Evolutionary conservation across 2,329 filamentous ascomycete genomes (phyloP).

Genomic region (Chaetomiaceae sp.): DNA sequence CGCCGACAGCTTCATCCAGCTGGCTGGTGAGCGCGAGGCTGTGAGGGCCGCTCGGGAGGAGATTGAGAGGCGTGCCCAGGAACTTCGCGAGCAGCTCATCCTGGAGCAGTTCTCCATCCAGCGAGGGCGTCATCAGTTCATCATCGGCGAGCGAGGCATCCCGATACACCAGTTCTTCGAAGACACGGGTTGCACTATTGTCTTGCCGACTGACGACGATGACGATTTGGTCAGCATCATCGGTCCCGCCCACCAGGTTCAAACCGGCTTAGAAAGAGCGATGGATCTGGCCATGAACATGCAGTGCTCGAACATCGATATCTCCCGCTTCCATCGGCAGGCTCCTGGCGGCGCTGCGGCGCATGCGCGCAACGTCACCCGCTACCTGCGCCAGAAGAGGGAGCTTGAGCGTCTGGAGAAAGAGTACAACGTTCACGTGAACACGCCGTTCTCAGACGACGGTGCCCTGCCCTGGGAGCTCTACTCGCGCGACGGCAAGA

Average conservation of each 20-base stretch:
- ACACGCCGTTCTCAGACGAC: conserved; percentile 64
- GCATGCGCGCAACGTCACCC: conserved; percentile 80
- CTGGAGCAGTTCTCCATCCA: conserved; percentile 77
- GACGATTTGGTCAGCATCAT: conserved; percentile 81
- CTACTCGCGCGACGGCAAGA: conserved; percentile 81
- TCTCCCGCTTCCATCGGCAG: conserved; percentile 70
- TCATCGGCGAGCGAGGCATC: conserved; percentile 76
- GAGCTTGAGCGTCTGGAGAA: conserved; percentile 79
- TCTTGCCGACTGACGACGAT: conserved; percentile 71
- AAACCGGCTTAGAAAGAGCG: conserved; percentile 70
- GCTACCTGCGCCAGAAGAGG: conserved; percentile 76
- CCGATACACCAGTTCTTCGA: conserved; percentile 80
- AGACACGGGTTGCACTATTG: conserved; percentile 83
- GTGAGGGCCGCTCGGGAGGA: conserved; percentile 74
- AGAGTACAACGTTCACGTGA: conserved; percentile 77
- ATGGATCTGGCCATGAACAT: conserved; percentile 85
- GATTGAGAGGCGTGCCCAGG: conserved; percentile 70
- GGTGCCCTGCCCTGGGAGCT: conserved; percentile 78
- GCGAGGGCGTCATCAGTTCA: conserved; percentile 87
- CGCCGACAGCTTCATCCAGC: conserved; percentile 69
- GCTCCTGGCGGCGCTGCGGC: conserved; percentile 64
- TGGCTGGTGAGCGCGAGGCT: conserved; percentile 77
- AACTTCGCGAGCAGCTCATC: conserved; percentile 69
- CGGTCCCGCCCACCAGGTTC: conserved; percentile 68
- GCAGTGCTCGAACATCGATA: conserved; percentile 76